Evolutionary conservation across 2,329 filamentous ascomycete species (phyloP), one percentile per base, ranked within the genome.

Genomic region (Hymenoscyphus fraxineus): DNA sequence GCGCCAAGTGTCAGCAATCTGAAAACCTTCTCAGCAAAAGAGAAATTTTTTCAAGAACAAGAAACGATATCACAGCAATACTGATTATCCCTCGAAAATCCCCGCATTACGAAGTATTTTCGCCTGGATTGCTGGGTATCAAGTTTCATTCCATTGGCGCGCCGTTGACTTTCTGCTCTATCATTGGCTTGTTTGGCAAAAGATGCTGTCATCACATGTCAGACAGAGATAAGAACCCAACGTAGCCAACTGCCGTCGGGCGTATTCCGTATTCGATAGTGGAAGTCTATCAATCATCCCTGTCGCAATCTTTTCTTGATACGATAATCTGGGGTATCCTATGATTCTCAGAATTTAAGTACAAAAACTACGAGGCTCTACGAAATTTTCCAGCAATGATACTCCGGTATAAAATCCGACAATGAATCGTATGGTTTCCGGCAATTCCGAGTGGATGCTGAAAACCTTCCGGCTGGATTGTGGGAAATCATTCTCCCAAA

Each of bases 91-190:
- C 44, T 51, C 44, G 44, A 51, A 51, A 51, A 22, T 22, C 44
- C n/a, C 44, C 19, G 19, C 44, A 51, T 51, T 22, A n/a, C n/a
- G n/a, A n/a, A n/a, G n/a, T n/a, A 7, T 51, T 27, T 2, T 51
- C 44, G 44, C n/a, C n/a, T 22, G 44, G 22, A 51, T 51, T 7
- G 44, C 44, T 22, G 19, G 44, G 44, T 47, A 47, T 19, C 2
- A 51, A 51, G 44, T 51, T 51, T n/a, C 44, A 51, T 51, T 51
- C 44, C 44, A 51, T 51, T 51, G 44, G 44, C 44, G 41, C 41
- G 19, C 44, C 44, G 12, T 22, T 51, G 44, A 51, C 44, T n/a
- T 27, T 51, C 19, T 19, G 12, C 9, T n/a, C n/a, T 47, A 7
- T 47, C 44, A 19, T 22, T 22, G n/a, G n/a, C n/a, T 19, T n/a